phyloP scores from a whole-genome alignment of 768 basidiomycete species.

The Coprinellus aureogranulatus region DNA sequence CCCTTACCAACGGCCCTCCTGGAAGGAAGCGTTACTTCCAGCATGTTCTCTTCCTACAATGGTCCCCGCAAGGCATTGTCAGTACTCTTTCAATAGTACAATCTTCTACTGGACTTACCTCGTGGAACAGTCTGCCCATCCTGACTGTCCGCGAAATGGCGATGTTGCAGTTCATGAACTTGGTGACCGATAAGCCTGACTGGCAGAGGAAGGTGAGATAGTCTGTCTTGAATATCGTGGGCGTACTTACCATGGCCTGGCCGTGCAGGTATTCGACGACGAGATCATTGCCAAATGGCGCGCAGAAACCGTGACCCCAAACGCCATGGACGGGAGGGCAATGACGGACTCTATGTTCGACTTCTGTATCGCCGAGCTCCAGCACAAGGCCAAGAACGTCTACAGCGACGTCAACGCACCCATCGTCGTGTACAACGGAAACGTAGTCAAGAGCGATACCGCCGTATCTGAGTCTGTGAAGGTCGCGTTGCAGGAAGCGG shows the following conservation, averaged over 20 bases:
- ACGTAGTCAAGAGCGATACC: conserved; percentile 27
- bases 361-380: conserved; percentile 23
- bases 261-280: conserved; percentile 18
- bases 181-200: conserved; percentile 30
- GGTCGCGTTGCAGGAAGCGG: conserved; percentile 18
- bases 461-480: conserved; percentile 20
- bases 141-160: conserved; percentile 28
- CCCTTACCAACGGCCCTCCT: neutral
- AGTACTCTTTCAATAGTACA: no score
- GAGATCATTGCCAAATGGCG: conserved; percentile 14
- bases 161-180: conserved; percentile 37
- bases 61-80: neutral
- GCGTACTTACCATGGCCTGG: conserved; percentile 12
- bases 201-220: conserved; percentile 30
- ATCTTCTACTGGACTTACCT: no score
- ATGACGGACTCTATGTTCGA: conserved; percentile 13
- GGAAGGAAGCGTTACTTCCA: neutral
- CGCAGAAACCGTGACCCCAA: conserved; percentile 12
- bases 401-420: conserved; percentile 12
- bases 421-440: conserved; percentile 18
- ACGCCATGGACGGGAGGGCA: conserved; percentile 1
- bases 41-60: neutral
- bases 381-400: conserved; percentile 14
- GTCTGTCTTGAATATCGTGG: neutral
- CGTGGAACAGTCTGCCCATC: conserved; percentile 21